Evolutionary conservation across 176 grass and related monocot genomes (phyloP), one percentile per base, ranked within the genome.

Genomic region (Tillandsia fasciculata): DNA sequence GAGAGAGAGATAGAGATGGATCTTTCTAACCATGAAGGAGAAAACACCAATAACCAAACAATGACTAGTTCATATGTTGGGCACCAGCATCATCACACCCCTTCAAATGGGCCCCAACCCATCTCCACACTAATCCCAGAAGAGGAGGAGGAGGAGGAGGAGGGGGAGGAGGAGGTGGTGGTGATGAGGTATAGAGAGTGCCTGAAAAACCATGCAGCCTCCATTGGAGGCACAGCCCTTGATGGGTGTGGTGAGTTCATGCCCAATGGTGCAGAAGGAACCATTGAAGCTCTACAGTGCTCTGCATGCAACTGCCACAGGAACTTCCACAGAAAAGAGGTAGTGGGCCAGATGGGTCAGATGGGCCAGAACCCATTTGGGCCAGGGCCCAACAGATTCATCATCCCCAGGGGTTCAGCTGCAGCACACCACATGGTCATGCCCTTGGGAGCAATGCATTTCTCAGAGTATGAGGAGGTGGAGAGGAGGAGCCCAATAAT

Each of bases 241-340:
- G 70, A 72, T 58, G 70, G 70, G 24, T 72, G 70, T 23, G 70
- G 70, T 48, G 70, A 72, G 70, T 72, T 72, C 70, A 72, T 72
- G 70, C 53, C 70, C 8, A 61, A 53, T 8, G 70, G 70, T 18
- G 70, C 56, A 53, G 70, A 72, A 18, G 70, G 70, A 3, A 72
- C 70, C 1, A 52, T 59, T 6, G 70, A 72, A 27, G 70, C 70
- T 28, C 47, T 72, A 15, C 56, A 61, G 70, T 72, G 70, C 15
- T 72, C 70, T 48, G 70, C 70, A 27, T 72, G 70, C 70, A 59
- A 12, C 53, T 72, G 70, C 53, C 70, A 72, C 27, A 61, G 70
- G 70, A 72, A 72, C 53, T 72, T 72, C 70, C 70, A 72, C 70
- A 72, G 70, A 29, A 72, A 72, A 58, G 70, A 72, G 70, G 23